These are phyloP conservation scores for Buddleja alternifolia DNA, from an alignment of 257 asterid species.

Conservation along the genomic window DNA sequence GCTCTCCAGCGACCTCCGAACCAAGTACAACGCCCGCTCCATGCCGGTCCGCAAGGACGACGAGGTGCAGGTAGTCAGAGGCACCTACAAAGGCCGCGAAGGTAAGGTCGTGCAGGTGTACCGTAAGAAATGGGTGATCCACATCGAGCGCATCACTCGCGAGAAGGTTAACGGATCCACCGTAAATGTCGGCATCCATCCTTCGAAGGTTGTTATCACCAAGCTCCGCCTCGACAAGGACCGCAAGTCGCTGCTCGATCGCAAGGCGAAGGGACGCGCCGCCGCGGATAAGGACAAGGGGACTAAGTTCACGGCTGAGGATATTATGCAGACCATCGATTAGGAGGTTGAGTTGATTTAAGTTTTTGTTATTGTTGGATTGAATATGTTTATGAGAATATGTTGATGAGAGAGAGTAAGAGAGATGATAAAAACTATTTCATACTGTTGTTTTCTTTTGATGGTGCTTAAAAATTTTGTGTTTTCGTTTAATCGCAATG, in stretches of 20 bases:
- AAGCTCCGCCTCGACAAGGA: constrained; percentile 77
- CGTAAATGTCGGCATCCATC: constrained; percentile 71
- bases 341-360: constrained; percentile 34
- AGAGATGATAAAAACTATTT: neutral
- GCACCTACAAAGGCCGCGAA: constrained; percentile 77
- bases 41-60: constrained; percentile 82
- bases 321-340: constrained; percentile 68
- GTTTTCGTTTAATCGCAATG: constrained; percentile 4
- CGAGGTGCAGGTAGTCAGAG: constrained; percentile 77
- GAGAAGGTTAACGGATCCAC: constrained; percentile 83
- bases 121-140: constrained; percentile 81
- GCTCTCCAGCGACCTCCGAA: constrained; percentile 56
- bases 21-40: constrained; percentile 72
- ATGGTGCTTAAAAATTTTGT: constrained; percentile 14
- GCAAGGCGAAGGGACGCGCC: constrained; percentile 78
- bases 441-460: constrained; percentile 14
- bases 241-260: constrained; percentile 62
- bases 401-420: neutral
- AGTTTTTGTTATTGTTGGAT: constrained; percentile 17
- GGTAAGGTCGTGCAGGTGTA: constrained; percentile 71
- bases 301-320: constrained; percentile 67
- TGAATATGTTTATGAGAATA: neutral
- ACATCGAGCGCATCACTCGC: constrained; percentile 71
- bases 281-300: constrained; percentile 78
- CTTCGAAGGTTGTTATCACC: constrained; percentile 64